Base-by-base conservation (phyloP, 1,284 basidiomycete genomes). In the Rhodotorula mucilaginosa region DNA sequence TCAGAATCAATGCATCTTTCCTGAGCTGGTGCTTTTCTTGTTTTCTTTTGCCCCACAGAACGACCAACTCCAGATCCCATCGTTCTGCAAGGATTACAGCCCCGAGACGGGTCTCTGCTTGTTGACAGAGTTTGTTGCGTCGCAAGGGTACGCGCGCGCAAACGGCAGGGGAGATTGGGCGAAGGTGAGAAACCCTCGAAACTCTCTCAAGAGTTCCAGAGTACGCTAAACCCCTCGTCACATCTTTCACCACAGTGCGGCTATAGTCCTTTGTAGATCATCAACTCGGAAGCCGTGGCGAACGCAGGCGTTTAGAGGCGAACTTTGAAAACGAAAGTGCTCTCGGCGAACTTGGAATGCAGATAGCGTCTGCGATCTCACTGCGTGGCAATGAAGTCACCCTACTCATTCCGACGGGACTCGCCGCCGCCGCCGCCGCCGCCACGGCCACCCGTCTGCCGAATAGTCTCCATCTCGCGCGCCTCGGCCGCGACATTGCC, bases 51-150 rank as follows among this genome's bases (percentile, higher is more conserved):
- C 0, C 1, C 23, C 21, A 12, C 56, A 68, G 67, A 65, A 65
- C 47, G 68, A 65, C 51, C 58, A 69, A 26, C 68, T 69, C 8
- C 68, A 69, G 58, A 34, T 63, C 46, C 57, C 68, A n/a, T 34
- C 49, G 15, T 64, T 61, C 49, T 69, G 68, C 63, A 31, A 8
- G 1, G 58, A 51, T 19, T 4, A 29, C 23, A 18, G 54, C 26
- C 1, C 26, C 2, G 16, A 26, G 23, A 60, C 62, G 10, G 58
- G 63, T 15, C 39, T 69, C 8, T 69, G 68, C 54, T 10, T 12
- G 2, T 34, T 69, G 29, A 18, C 19, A 5, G 12, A 26, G 13
- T 65, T 65, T n/a, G 52, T 64, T 46, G 34, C 15, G 13, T 61
- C 62, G 34, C 68, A 65, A 34, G 10, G 3, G 0, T 65, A 69